Conservation (phyloP, 192 early-diverging fungal species). For the Podochytrium sp. region DNA sequence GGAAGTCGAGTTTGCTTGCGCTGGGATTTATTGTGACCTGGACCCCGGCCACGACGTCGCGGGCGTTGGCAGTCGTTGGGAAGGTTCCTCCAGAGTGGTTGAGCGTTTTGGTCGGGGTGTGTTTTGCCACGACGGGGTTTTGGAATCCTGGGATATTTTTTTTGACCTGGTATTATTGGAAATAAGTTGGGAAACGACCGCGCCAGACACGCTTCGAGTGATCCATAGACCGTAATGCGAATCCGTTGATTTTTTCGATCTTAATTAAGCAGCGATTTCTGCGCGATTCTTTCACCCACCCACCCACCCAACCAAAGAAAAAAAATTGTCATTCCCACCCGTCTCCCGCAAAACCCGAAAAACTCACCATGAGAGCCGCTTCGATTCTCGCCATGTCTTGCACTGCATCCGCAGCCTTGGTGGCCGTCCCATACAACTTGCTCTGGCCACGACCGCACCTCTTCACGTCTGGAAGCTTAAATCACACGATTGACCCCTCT, state of each 20-base stretch:
- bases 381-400: neutral
- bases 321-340: neutral
- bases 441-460: slow-evolving; percentile 12
- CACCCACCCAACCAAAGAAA: neutral
- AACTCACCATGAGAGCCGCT: neutral
- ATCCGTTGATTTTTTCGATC: neutral
- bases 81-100: neutral
- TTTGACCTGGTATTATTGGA: neutral
- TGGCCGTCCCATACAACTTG: neutral
- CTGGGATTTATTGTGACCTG: slow-evolving; percentile 5
- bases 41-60: neutral
- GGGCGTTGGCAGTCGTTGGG: neutral
- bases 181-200: too few species aligned
- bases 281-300: neutral
- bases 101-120: neutral
- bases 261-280: neutral
- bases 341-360: neutral
- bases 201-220: too few species aligned
- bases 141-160: slow-evolving; percentile 20
- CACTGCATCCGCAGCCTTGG: neutral
- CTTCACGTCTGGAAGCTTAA: neutral
- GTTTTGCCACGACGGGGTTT: neutral
- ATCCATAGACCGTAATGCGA: too few species aligned
- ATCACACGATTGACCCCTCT: neutral
- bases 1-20: too few species aligned